Evolutionary conservation across 768 basidiomycete species (phyloP).

Genomic region (Guyanaporus albipodus): DNA sequence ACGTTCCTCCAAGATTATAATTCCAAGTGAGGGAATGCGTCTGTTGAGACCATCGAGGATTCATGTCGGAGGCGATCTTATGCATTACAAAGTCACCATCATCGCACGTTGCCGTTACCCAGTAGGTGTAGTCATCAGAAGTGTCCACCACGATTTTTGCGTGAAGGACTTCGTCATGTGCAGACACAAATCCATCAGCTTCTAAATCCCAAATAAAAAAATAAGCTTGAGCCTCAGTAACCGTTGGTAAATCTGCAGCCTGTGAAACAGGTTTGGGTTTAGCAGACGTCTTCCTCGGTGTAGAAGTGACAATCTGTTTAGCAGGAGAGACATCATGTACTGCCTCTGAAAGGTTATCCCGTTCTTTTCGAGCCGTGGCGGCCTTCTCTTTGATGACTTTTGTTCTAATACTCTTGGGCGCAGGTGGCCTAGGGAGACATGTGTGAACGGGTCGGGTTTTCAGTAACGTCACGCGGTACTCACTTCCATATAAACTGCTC

Average conservation of each 20-base stretch:
- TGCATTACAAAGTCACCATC: constrained; percentile 56
- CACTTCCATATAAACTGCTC: constrained; percentile 81
- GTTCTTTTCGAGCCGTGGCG: constrained; percentile 3
- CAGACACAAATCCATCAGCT: constrained; percentile 40
- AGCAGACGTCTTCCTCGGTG: constrained; percentile 11
- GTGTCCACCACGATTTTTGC: constrained; percentile 51
- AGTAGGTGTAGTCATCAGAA: constrained; percentile 49
- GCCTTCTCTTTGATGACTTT: constrained; percentile 16
- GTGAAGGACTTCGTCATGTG: constrained; percentile 48
- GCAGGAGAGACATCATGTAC: constrained; percentile 1
- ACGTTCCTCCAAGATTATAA: constrained; percentile 50
- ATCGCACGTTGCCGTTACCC: constrained; percentile 51
- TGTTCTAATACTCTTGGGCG: constrained; percentile 17
- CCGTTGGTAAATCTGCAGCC: constrained; percentile 17
- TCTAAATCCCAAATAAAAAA: constrained; percentile 62
- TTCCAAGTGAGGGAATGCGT: constrained; percentile 88
- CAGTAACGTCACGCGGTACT: constrained; percentile 29
- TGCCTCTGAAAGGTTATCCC: constrained; percentile 2
- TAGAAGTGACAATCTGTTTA: constrained; percentile 9
- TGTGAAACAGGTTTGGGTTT: constrained; percentile 20
- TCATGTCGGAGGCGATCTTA: constrained; percentile 63
- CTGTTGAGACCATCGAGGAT: constrained; percentile 59
- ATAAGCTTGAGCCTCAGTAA: constrained; percentile 45
- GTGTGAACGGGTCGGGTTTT: not conserved
- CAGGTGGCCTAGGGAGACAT: constrained; percentile 19